Percentiles rank a stretch among this genome's conserved stretches.
Conservation (phyloP, 345 rosid species). For the Diplotaxis tenuifolia region DNA sequence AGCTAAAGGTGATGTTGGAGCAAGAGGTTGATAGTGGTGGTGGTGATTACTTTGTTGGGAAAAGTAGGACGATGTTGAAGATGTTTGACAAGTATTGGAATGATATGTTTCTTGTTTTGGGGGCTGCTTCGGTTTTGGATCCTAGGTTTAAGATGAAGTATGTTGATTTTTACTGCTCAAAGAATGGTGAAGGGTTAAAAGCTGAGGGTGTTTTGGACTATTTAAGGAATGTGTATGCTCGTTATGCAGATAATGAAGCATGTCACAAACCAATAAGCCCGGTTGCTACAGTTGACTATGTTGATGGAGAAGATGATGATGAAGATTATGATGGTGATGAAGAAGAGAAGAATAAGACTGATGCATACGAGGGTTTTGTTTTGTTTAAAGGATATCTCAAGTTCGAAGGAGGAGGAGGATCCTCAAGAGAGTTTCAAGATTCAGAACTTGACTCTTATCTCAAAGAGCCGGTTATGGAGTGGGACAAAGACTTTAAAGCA, state of each 20-base stretch:
- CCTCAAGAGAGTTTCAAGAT: conserved; percentile 44
- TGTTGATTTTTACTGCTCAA: conserved; percentile 66
- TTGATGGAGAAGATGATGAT: no score
- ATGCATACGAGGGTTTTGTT: conserved; percentile 40
- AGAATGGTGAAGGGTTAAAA: conserved; percentile 56
- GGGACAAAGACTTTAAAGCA: conserved; percentile 59
- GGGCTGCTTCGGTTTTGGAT: conserved; percentile 70
- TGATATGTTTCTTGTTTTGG: conserved; percentile 60
- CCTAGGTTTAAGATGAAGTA: conserved; percentile 86
- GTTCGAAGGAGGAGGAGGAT: conserved; percentile 65
- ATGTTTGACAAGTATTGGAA: conserved; percentile 70
- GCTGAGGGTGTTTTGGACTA: conserved; percentile 64
- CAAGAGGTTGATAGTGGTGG: conserved; percentile 11
- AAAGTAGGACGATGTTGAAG: conserved; percentile 8
- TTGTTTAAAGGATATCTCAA: conserved; percentile 62
- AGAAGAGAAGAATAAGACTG: conserved; percentile 33
- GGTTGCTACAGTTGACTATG: not conserved
- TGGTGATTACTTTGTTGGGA: not conserved
- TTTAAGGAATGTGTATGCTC: conserved; percentile 56
- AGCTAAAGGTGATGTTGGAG: conserved; percentile 22
- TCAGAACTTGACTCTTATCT: conserved; percentile 76
- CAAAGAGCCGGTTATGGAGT: conserved; percentile 68
- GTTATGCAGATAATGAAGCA: conserved; percentile 39
- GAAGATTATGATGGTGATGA: not conserved
- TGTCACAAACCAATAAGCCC: conserved; percentile 37